phyloP scores from a whole-genome alignment of 176 grass and related monocot genomes.

The Pontederia crassipes region DNA sequence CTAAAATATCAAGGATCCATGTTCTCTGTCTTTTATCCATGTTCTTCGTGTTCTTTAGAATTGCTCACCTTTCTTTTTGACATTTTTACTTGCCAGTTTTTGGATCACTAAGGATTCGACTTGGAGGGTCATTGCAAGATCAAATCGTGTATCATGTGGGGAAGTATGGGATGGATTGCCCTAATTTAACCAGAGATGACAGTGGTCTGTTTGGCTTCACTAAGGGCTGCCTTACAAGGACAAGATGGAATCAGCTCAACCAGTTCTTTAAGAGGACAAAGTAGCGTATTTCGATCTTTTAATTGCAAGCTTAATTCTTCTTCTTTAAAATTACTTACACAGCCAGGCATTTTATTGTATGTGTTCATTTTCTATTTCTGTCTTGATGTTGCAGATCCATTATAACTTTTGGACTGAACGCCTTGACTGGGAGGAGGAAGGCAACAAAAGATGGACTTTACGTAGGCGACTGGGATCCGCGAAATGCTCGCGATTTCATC shows the following conservation, averaged over 20 bases:
- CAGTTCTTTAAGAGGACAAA: constrained; percentile 34
- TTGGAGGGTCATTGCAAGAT: constrained; percentile 54
- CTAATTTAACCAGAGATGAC: constrained; percentile 21
- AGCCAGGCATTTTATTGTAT: background rate
- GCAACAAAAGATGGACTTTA: constrained; percentile 14
- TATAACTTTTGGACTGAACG: constrained; percentile 55
- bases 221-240: constrained; percentile 37
- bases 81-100: constrained; percentile 24
- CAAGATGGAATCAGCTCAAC: constrained; percentile 47
- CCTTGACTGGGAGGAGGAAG: constrained; percentile 34
- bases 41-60: background rate
- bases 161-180: constrained; percentile 9
- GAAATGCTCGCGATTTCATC: constrained; percentile 44
- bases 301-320: background rate
- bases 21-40: background rate
- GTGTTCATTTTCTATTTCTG: background rate
- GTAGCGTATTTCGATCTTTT: constrained; percentile 6
- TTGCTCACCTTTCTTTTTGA: background rate
- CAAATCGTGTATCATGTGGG: constrained; percentile 40
- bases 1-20: background rate
- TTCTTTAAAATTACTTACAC: background rate
- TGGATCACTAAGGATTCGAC: constrained; percentile 32
- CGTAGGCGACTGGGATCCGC: constrained; percentile 30
- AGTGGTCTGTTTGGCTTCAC: constrained; percentile 45
- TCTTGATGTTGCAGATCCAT: constrained; percentile 23